Evolutionary conservation across 2,329 filamentous ascomycete species (phyloP), one percentile per base, ranked within the genome.

Genomic region (Colletotrichum zoysiae): DNA sequence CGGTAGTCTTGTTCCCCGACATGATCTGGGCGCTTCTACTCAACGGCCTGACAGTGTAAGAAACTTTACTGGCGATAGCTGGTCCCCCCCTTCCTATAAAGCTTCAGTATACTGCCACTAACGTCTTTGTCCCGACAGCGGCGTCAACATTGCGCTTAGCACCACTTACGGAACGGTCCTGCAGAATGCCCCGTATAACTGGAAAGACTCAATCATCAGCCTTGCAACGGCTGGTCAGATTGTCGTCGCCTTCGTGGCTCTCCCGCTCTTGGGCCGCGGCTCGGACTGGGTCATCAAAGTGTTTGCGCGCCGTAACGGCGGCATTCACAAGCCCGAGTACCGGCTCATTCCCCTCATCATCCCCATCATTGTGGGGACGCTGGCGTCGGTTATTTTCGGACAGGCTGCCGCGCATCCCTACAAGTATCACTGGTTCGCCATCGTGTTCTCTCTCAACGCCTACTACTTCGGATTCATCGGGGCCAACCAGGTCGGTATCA

Each of bases 401-500:
- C 74, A 78, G 42, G 82, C 78, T 0, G 82, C 78, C 0, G 67
- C 77, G 11, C 74, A 82, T 67, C 82, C 82, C 0, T 74, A 77
- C 4, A 58, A 78, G 1, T 81, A 77, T 59, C 79, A 81, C 71
- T 82, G 80, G 80, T 81, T 81, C 60, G 69, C 75, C 18, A 76
- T 80, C 62, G 80, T 80, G 0, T 79, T 74, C 67, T 42, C 70
- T 16, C 50, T 77, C 7, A 75, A 74, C 2, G 78, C 74, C 2
- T 79, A 80, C 71, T 79, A 81, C 60, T 83, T 83, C 61, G 75
- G 76, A 46, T 83, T 83, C 60, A 75, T 83, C 23, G 81, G 83
- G 0, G 80, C 80, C 11, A 86, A 85, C 71, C 84, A 85, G 65
- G 81, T 82, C 5, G 82, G 79, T 0, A 83, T 85, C 61, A 84